Conservation (phyloP, 495 filamentous ascomycete genomes). For the Penicillium paradoxum region DNA sequence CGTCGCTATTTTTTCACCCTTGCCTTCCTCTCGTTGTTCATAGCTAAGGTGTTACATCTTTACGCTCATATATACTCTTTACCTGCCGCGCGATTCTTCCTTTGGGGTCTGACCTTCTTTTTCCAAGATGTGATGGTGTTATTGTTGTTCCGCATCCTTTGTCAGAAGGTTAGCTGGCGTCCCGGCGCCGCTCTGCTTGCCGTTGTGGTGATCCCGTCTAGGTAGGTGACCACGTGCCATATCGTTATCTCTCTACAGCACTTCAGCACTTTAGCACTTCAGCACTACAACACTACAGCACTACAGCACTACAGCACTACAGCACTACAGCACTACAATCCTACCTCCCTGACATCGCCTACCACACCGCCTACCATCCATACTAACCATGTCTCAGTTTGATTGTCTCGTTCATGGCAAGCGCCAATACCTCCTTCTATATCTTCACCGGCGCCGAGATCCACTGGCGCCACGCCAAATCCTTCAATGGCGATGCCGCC, state of each 20-base stretch:
- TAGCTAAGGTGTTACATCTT: slow-evolving; percentile 34
- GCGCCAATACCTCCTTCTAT: slow-evolving; percentile 37
- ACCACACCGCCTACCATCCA: too few species aligned
- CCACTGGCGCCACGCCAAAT: slow-evolving; percentile 37
- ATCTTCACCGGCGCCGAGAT: slow-evolving; percentile 38
- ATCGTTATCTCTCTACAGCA: too few species aligned
- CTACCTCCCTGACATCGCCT: too few species aligned
- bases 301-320: too few species aligned
- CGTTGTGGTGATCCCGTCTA: slow-evolving; percentile 29
- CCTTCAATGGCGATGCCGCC: slow-evolving; percentile 33
- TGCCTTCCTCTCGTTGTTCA: slow-evolving; percentile 28
- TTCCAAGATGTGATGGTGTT: slow-evolving; percentile 36
- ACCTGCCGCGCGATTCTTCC: slow-evolving; percentile 23
- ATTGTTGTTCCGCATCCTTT: slow-evolving; percentile 27
- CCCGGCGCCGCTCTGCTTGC: slow-evolving; percentile 15
- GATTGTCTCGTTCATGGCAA: slow-evolving; percentile 33
- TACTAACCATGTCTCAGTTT: slow-evolving; percentile 14
- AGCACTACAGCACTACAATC: too few species aligned
- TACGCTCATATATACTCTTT: slow-evolving; percentile 35
- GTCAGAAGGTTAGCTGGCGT: slow-evolving; percentile 23
- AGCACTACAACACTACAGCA: too few species aligned
- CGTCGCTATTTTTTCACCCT: slow-evolving; percentile 38
- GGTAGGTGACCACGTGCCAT: slow-evolving; percentile 24
- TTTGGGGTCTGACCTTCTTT: slow-evolving; percentile 38
- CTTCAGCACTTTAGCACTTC: too few species aligned